phyloP scores from a whole-genome alignment of 2,329 filamentous ascomycete species.

The Endocalyx cinctus region DNA sequence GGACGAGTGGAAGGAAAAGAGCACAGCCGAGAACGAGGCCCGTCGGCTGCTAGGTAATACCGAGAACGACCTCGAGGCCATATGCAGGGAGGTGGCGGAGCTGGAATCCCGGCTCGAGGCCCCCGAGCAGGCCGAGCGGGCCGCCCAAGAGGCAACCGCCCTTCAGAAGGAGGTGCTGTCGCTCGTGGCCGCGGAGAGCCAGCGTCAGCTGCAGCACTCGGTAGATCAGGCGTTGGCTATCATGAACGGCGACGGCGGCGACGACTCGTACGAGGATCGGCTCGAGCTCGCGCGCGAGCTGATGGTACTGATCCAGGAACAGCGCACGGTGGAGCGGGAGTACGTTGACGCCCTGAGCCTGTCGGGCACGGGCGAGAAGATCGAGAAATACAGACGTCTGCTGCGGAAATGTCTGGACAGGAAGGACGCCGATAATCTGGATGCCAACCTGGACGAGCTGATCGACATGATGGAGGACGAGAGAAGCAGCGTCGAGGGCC shows the following conservation, averaged over 20 bases:
- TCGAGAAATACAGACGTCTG: conserved; percentile 67
- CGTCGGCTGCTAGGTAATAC: conserved; percentile 62
- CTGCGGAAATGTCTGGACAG: conserved; percentile 65
- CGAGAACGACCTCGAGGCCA: conserved; percentile 59
- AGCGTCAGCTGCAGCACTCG: conserved; percentile 46
- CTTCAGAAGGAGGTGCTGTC: conserved; percentile 45
- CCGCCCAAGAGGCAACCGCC: conserved; percentile 45
- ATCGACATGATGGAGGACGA: conserved; percentile 62
- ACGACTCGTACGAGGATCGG: conserved; percentile 50
- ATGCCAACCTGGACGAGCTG: conserved; percentile 57
- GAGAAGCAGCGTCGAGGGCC: conserved; percentile 42
- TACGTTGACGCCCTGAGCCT: conserved; percentile 65
- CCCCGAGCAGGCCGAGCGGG: conserved; percentile 48
- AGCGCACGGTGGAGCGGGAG: conserved; percentile 58
- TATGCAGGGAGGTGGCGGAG: conserved; percentile 57
- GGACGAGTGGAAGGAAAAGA: conserved; percentile 69
- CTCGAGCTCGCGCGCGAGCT: conserved; percentile 56
- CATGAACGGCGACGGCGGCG: conserved; percentile 43
- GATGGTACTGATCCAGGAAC: conserved; percentile 51
- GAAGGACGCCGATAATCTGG: conserved; percentile 62
- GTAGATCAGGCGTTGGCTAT: conserved; percentile 47
- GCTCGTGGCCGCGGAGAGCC: conserved; percentile 48
- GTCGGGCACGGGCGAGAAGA: conserved; percentile 68
- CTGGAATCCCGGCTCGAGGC: conserved; percentile 51
- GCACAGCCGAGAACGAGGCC: conserved; percentile 64